phyloP scores from a whole-genome alignment of 805 yeast species.

The Isabelozyma pseudorhagii region DNA sequence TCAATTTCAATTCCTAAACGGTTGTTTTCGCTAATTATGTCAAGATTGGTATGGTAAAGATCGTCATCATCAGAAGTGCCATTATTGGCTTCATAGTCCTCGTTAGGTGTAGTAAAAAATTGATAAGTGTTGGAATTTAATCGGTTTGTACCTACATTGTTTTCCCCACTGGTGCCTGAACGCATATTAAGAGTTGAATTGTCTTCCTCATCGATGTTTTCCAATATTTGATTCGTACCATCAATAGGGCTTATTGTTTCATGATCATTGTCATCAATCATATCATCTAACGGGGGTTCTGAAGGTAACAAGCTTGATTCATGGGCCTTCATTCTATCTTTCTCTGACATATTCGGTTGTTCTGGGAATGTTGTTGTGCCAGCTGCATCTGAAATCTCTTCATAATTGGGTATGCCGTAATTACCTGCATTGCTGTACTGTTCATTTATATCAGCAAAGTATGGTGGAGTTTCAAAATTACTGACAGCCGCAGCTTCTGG shows the following conservation, averaged over 20 bases:
- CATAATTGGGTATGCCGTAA: slow-evolving; percentile 20
- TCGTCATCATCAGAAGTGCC: slow-evolving; percentile 10
- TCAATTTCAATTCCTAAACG: slow-evolving; percentile 12
- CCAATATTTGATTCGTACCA: neutral
- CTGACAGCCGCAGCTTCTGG: slow-evolving; percentile 15
- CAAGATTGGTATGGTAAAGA: slow-evolving; percentile 10
- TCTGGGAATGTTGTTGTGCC: slow-evolving; percentile 6
- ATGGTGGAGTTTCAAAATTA: slow-evolving; percentile 28
- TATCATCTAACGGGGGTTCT: slow-evolving; percentile 32
- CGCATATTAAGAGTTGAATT: neutral
- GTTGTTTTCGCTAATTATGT: slow-evolving; percentile 1
- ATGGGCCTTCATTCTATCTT: slow-evolving; percentile 49
- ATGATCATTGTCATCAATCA: slow-evolving; percentile 15
- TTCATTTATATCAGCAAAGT: slow-evolving; percentile 10
- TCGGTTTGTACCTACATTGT: neutral
- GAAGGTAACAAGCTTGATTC: slow-evolving; percentile 67
- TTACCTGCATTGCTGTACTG: neutral
- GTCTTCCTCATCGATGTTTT: slow-evolving; percentile 1
- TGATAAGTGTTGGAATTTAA: neutral
- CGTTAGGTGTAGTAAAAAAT: slow-evolving; percentile 2
- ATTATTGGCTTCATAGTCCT: neutral
- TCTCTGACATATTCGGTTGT: slow-evolving; percentile 44
- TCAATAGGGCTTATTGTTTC: slow-evolving; percentile 20
- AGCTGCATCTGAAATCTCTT: slow-evolving; percentile 9
- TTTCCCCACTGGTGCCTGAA: neutral